These are phyloP conservation scores for Phycomyces blakesleeanus DNA, from an alignment of 192 early-diverging fungal genomes.

Conservation along the genomic window DNA sequence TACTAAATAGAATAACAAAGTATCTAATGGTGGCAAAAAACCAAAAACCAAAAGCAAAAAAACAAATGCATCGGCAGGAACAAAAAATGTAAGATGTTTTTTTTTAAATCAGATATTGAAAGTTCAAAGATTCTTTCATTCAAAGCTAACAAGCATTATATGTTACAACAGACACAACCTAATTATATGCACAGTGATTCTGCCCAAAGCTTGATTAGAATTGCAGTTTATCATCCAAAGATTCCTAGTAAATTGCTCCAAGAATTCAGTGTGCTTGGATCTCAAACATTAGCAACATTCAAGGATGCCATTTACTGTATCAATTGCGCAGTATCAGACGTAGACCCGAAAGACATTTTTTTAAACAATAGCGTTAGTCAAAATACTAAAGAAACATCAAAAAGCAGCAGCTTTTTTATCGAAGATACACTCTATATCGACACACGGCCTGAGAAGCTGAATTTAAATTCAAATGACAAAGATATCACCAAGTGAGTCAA, in stretches of 20 bases:
- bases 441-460: not conserved
- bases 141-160: not conserved
- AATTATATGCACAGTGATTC: not conserved
- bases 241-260: slow-evolving; percentile 51
- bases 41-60: too few relatives aligned
- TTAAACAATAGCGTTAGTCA: not conserved
- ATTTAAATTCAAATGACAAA: not conserved
- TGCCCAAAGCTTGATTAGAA: slow-evolving; percentile 47
- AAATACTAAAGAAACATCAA: not conserved
- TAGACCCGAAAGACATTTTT: not conserved
- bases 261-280: slow-evolving; percentile 65
- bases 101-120: too few relatives aligned
- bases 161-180: not conserved
- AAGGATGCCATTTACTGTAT: slow-evolving; percentile 55
- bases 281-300: slow-evolving; percentile 60
- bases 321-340: not conserved
- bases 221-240: slow-evolving; percentile 58
- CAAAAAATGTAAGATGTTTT: too few relatives aligned
- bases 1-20: too few relatives aligned
- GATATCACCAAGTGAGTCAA: too few relatives aligned
- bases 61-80: too few relatives aligned
- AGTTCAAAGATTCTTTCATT: too few relatives aligned
- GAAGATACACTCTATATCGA: slow-evolving; percentile 5
- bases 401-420: not conserved
- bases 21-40: too few relatives aligned